Conservation (phyloP, 768 basidiomycete genomes). For the Coprinopsis cinerea region DNA sequence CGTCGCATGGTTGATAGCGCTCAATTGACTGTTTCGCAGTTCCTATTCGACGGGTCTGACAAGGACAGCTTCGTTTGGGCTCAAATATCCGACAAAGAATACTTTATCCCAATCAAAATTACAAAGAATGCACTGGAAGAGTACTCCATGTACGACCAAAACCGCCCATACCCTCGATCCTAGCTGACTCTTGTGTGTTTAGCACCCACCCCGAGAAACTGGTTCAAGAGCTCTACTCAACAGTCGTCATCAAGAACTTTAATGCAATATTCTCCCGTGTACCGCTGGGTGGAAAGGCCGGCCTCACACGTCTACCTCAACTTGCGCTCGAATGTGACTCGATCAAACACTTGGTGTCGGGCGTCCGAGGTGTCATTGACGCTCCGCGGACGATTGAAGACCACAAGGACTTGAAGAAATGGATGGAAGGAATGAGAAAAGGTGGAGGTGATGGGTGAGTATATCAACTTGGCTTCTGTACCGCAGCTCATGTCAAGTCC, state of each 20-base stretch:
- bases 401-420: conserved; percentile 36
- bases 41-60: conserved; percentile 43
- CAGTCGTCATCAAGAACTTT: conserved; percentile 34
- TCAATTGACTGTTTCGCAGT: conserved; percentile 29
- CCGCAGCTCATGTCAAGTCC: conserved; percentile 26
- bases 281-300: conserved; percentile 26
- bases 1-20: not conserved
- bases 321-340: conserved; percentile 51
- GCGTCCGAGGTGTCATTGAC: conserved; percentile 38
- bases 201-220: not conserved
- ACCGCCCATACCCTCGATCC: too few species aligned
- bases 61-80: conserved; percentile 50
- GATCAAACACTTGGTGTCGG: conserved; percentile 20
- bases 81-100: conserved; percentile 50
- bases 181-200: not conserved
- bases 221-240: not conserved
- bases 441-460: conserved; percentile 61
- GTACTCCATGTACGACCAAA: conserved; percentile 20
- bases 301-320: conserved; percentile 16
- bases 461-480: conserved; percentile 1
- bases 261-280: conserved; percentile 47
- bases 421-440: conserved; percentile 51
- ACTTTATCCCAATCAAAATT: conserved; percentile 49
- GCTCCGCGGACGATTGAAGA: conserved; percentile 42
- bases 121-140: conserved; percentile 41